These are phyloP conservation scores for Exsudoporus frostii DNA, from an alignment of 768 basidiomycete species.

Conservation along the genomic window DNA sequence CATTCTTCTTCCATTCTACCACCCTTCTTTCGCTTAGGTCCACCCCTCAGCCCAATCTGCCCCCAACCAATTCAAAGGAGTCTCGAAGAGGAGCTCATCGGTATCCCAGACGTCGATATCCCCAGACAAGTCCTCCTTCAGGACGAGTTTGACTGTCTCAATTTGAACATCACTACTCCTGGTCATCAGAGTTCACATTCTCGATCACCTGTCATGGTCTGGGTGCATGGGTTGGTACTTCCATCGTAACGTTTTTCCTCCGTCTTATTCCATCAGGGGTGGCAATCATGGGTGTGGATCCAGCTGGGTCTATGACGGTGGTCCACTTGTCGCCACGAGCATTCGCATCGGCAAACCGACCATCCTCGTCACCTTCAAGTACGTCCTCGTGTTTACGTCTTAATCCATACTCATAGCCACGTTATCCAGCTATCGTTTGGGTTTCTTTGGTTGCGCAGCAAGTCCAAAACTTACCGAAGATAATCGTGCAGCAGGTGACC, in stretches of 20 bases:
- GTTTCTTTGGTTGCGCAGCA: conserved; percentile 75
- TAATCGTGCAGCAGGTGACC: conserved; percentile 59
- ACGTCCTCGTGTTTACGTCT: conserved; percentile 31
- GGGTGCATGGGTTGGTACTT: conserved; percentile 74
- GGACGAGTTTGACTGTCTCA: conserved; percentile 78
- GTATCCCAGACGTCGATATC: conserved; percentile 48
- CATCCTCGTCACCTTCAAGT: conserved; percentile 76
- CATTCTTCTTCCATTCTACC: conserved; percentile 5
- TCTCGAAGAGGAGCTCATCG: conserved; percentile 61
- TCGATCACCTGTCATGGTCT: conserved; percentile 73
- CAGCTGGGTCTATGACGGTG: conserved; percentile 75
- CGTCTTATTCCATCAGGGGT: conserved; percentile 46
- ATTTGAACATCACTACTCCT: conserved; percentile 77
- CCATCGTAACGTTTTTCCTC: conserved; percentile 5
- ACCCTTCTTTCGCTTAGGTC: conserved; percentile 1
- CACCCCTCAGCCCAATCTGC: conserved; percentile 60
- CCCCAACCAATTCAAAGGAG: conserved; percentile 54
- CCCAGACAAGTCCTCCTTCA: conserved; percentile 56
- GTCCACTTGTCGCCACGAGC: conserved; percentile 66
- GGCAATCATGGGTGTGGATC: conserved; percentile 72
- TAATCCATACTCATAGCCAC: conserved; percentile 8
- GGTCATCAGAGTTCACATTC: conserved; percentile 51
- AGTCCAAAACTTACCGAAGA: conserved; percentile 63
- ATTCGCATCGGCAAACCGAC: conserved; percentile 60
- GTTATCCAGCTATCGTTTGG: conserved; percentile 63